Evolutionary conservation across 768 basidiomycete genomes (phyloP), one percentile per base, ranked within the genome.

Genomic region (Xerocomellus intermedius): DNA sequence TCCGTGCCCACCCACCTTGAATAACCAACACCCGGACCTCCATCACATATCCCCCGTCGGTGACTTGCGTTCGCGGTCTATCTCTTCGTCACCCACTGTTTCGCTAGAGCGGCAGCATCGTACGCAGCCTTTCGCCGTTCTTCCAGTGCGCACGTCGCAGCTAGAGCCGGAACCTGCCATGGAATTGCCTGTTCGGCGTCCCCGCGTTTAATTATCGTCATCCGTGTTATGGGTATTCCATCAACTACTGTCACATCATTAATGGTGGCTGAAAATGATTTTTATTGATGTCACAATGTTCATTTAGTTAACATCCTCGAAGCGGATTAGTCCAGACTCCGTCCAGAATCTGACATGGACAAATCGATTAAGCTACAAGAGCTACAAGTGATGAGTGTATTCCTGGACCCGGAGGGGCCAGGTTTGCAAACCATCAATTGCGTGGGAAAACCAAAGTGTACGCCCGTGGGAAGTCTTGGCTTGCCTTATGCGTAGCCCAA

Each of bases 101-200:
- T 50, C 52, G n/a, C 19, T 37, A 6, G 49, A 52, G 22, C 57
- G 14, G 6, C 39, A 7, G 4, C 39, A 32, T 8, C 65, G 56
- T 42, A 36, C n/a, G 10, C 61, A 55, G 9, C 62, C 70, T 19
- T 62, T 66, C 37, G 45, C 50, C 32, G 49, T 46, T 32, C 50
- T 48, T 45, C 69, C 67, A 5, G 64, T 73, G 42, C 69, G 70
- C 37, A 73, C 66, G 5, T 65, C 62, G 1, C 70, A 71, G 33
- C 55, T 73, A 7, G 71, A 67, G 41, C 70, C 70, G 16, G 62
- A 73, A 46, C 71, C 71, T 37, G 61, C 57, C 3, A 73, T 71
- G 71, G 69, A 71, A 37, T 38, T 71, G 1, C 63, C 67, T 30
- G 54, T 48, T 6, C 63, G 64, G 24, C 54, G 39, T 41, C 10